Base-by-base conservation (phyloP, 129 eudicot genomes). In the Pittosporum tobira region DNA sequence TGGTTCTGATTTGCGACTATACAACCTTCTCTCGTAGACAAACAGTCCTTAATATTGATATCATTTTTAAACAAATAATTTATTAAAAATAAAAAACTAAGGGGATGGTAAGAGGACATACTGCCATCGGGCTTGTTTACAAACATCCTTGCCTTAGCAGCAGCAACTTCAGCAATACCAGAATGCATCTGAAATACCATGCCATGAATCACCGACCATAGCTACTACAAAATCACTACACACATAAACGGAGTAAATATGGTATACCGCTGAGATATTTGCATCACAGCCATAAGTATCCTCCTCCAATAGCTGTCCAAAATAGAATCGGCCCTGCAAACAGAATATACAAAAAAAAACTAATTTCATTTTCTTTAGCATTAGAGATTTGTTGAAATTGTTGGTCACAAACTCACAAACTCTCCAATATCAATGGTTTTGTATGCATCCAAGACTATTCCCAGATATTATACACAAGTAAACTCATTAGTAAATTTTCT, bases 61-160 rank as follows among this genome's bases (percentile, higher is more conserved):
- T n/a, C n/a, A n/a, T n/a, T n/a, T n/a, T n/a, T n/a, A n/a, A n/a
- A n/a, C n/a, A n/a, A n/a, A n/a, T n/a, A n/a, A n/a, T 13, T 45
- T 45, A 1, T 15, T 29, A 56, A 8, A 56, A 18, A 55, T 16
- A 49, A 30, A 49, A 25, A 5, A 13, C 4, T 6, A n/a, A 59
- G 10, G 4, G 27, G 13, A 16, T 58, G 6, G 37, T 38, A 12
- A 36, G 26, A 64, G 6, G 9, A 47, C 85, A 24, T 78, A 90
- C 97, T 90, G 78, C 95, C 97, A 71, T 90, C 95, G 36, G 95
- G 95, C 63, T 90, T 90, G 78, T 85, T 85, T 56, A 90, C 63
- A 68, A 90, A 90, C 97, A 90, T 90, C 46, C 95, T 84, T 40
- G 97, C 95, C 77, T 89, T 90, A 22, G 97, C 97, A 18, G 97